Percentiles rank a stretch among this genome's conserved stretches.
These are phyloP conservation scores for Phlebiopsis gigantea DNA, from an alignment of 768 basidiomycete genomes.

Conservation along the genomic window DNA sequence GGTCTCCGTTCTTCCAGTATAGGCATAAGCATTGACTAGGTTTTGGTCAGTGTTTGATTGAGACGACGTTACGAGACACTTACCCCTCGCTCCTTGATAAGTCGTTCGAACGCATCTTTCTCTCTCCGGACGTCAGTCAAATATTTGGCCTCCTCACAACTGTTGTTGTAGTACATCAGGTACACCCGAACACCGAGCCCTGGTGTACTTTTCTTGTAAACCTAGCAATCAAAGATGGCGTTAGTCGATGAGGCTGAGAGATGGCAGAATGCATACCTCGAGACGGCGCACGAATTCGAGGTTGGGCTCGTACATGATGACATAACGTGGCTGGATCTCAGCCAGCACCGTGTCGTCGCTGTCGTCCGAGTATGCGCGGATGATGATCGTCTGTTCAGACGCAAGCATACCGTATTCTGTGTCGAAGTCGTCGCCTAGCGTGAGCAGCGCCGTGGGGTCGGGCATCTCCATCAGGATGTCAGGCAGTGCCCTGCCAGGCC, in stretches of 20 bases:
- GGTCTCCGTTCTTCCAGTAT: slow-evolving; percentile 59
- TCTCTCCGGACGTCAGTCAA: slow-evolving; percentile 83
- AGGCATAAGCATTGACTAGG: slow-evolving; percentile 84
- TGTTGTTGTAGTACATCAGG: slow-evolving; percentile 91
- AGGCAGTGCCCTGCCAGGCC: neutral
- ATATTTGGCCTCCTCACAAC: slow-evolving; percentile 95
- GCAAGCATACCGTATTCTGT: slow-evolving; percentile 72
- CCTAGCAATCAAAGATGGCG: slow-evolving; percentile 41
- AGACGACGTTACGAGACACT: slow-evolving; percentile 26
- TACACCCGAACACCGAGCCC: slow-evolving; percentile 85
- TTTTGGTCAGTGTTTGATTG: neutral
- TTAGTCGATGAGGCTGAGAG: neutral
- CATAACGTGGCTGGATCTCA: slow-evolving; percentile 86
- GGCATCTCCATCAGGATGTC: neutral
- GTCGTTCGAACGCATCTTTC: slow-evolving; percentile 87
- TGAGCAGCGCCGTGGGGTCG: slow-evolving; percentile 14
- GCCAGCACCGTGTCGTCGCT: slow-evolving; percentile 84
- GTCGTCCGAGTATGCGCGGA: slow-evolving; percentile 88
- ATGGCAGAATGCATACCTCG: slow-evolving; percentile 67
- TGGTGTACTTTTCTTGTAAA: slow-evolving; percentile 80
- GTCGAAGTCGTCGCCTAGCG: slow-evolving; percentile 58
- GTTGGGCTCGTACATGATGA: slow-evolving; percentile 94
- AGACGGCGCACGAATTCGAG: slow-evolving; percentile 89
- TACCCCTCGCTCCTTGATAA: slow-evolving; percentile 91
- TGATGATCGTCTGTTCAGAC: slow-evolving; percentile 75